Percentiles rank a stretch among this genome's conserved stretches.
Conservation (phyloP, 148 eudicot genomes). For the Agrostemma githago region DNA sequence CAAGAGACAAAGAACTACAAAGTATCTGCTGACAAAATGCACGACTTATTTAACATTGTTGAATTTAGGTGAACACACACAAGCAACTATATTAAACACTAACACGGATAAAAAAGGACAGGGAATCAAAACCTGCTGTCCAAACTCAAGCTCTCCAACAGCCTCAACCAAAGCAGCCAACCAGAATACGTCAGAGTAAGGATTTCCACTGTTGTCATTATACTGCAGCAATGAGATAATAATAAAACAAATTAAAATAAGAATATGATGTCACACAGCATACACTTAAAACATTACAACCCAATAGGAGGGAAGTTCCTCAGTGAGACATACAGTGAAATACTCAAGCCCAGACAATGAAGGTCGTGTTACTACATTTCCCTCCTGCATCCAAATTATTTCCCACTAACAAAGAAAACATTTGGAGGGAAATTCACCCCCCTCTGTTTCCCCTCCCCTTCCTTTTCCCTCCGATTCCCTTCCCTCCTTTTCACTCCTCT, state of each 20-base stretch:
- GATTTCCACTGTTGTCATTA: conserved; percentile 92
- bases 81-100: not conserved
- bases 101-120: not conserved
- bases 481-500: too few species aligned
- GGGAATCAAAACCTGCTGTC: conserved; percentile 61
- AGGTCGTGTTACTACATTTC: not conserved
- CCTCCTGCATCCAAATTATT: too few species aligned
- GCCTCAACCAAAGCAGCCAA: conserved; percentile 88
- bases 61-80: not conserved
- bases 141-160: conserved; percentile 96
- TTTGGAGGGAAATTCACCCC: not conserved
- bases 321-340: not conserved
- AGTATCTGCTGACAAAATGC: not conserved
- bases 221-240: conserved; percentile 42
- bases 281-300: not conserved
- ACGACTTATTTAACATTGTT: not conserved
- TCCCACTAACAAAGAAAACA: too few species aligned
- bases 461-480: too few species aligned
- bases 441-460: not conserved
- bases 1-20: not conserved
- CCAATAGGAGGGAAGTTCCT: not conserved
- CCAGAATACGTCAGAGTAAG: conserved; percentile 89
- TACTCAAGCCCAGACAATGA: not conserved
- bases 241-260: not conserved
- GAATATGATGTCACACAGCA: not conserved